phyloP scores from a whole-genome alignment of 2,329 filamentous ascomycete genomes.

The Gyromitra esculenta region DNA sequence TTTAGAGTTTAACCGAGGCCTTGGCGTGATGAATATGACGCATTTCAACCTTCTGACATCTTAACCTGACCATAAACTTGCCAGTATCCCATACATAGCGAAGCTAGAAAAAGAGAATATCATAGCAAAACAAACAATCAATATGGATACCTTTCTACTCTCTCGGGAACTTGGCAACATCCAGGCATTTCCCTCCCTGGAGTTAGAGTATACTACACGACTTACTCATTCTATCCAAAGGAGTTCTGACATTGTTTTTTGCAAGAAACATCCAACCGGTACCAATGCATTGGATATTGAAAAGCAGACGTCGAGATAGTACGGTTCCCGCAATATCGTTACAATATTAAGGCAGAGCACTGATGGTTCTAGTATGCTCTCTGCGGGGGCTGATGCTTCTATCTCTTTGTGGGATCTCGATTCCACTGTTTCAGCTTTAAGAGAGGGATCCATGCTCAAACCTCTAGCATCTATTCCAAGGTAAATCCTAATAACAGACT shows the following conservation, averaged over 20 bases:
- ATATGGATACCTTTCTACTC: constrained; percentile 47
- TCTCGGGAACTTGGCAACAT: constrained; percentile 49
- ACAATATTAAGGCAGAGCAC: not conserved
- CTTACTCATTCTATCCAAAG: constrained; percentile 42
- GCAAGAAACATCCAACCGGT: constrained; percentile 7
- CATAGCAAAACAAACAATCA: not conserved
- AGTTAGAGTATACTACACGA: constrained; percentile 35
- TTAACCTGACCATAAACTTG: not conserved
- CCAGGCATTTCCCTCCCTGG: constrained; percentile 1
- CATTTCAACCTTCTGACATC: constrained; percentile 3
- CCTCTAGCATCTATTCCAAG: constrained; percentile 58
- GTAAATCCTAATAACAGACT: constrained; percentile 10
- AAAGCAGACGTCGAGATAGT: constrained; percentile 44
- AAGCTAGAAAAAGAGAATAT: not conserved
- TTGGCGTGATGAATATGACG: constrained; percentile 27
- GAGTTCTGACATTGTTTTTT: constrained; percentile 5
- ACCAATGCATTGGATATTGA: constrained; percentile 49
- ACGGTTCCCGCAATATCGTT: constrained; percentile 1
- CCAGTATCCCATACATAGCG: no score
- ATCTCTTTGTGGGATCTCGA: constrained; percentile 90
- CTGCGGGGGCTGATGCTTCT: constrained; percentile 84
- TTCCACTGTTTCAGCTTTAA: constrained; percentile 63
- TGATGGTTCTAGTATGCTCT: constrained; percentile 70
- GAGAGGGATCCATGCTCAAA: not conserved
- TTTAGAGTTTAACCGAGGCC: constrained; percentile 47